A percentile compares a stretch with the other conserved stretches of the same genome.
phyloP scores from a whole-genome alignment of 2,329 filamentous ascomycete genomes.

The Aureobasidium sp. region DNA sequence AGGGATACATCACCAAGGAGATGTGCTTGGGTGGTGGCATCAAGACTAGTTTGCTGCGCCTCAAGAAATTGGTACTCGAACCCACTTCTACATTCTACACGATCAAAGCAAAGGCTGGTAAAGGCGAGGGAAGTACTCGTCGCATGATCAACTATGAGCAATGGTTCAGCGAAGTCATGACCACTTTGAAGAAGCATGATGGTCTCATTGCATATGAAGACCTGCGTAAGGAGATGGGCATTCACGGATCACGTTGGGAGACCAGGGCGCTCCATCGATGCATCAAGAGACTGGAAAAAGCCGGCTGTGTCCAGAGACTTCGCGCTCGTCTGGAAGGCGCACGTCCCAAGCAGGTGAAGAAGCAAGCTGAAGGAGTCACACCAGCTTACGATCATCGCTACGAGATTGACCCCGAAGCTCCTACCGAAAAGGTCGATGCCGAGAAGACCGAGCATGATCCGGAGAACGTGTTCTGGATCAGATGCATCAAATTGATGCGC shows the following conservation, averaged over 20 bases:
- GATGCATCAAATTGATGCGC: constrained; percentile 37
- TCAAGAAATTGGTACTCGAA: constrained; percentile 43
- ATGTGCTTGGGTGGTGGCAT: constrained; percentile 41
- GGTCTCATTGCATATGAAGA: constrained; percentile 47
- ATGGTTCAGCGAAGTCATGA: constrained; percentile 44
- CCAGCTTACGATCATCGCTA: not conserved
- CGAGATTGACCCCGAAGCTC: not conserved
- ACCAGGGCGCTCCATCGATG: constrained; percentile 34
- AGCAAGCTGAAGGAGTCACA: not conserved
- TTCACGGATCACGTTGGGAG: constrained; percentile 30
- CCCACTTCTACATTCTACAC: constrained; percentile 12
- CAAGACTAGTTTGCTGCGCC: constrained; percentile 50
- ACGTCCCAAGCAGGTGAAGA: not conserved
- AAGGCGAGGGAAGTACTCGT: constrained; percentile 7
- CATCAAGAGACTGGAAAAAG: constrained; percentile 34
- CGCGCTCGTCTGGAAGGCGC: constrained; percentile 24
- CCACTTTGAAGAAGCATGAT: constrained; percentile 42
- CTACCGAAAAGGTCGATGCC: not conserved
- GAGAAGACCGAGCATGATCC: constrained; percentile 7
- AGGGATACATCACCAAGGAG: constrained; percentile 57
- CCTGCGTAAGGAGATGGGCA: constrained; percentile 41
- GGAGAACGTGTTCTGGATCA: constrained; percentile 22
- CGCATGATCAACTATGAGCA: constrained; percentile 37
- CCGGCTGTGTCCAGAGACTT: constrained; percentile 34
- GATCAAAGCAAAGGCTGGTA: constrained; percentile 11